Conservation (phyloP, 2,329 filamentous ascomycete species). For the Microsporum canis region DNA sequence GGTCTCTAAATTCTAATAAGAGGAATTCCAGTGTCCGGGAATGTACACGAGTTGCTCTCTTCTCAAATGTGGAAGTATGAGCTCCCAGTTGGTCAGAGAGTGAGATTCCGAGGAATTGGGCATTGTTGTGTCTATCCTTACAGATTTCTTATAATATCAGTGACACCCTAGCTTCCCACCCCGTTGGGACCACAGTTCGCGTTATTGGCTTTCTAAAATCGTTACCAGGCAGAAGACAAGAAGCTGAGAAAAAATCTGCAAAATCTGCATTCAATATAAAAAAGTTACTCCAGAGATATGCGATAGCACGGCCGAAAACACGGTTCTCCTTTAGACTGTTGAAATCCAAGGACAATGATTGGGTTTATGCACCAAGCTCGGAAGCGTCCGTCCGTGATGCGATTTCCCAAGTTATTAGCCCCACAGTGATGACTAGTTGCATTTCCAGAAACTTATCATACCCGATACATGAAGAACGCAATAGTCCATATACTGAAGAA, state of each 20-base stretch:
- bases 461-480: not conserved
- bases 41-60: no score
- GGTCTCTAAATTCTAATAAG: no score
- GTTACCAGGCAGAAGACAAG: slow-evolving; percentile 50
- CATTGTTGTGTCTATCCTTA: not conserved
- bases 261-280: slow-evolving; percentile 21
- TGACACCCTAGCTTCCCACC: slow-evolving; percentile 36
- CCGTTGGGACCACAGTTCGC: slow-evolving; percentile 50
- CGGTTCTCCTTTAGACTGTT: slow-evolving; percentile 11
- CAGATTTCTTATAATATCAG: not conserved
- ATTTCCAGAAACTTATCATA: slow-evolving; percentile 15
- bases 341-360: not conserved
- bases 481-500: not conserved
- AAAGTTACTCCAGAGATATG: slow-evolving; percentile 15
- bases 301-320: slow-evolving; percentile 18
- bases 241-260: slow-evolving; percentile 39
- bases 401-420: slow-evolving; percentile 45
- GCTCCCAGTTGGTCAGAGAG: no score
- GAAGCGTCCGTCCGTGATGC: slow-evolving; percentile 41
- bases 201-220: slow-evolving; percentile 46
- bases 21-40: no score
- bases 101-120: no score
- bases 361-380: slow-evolving; percentile 34
- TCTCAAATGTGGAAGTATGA: no score
- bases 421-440: slow-evolving; percentile 44